phyloP scores from a whole-genome alignment of 352 stramenopile species.

The Phytophthora podocarpi region DNA sequence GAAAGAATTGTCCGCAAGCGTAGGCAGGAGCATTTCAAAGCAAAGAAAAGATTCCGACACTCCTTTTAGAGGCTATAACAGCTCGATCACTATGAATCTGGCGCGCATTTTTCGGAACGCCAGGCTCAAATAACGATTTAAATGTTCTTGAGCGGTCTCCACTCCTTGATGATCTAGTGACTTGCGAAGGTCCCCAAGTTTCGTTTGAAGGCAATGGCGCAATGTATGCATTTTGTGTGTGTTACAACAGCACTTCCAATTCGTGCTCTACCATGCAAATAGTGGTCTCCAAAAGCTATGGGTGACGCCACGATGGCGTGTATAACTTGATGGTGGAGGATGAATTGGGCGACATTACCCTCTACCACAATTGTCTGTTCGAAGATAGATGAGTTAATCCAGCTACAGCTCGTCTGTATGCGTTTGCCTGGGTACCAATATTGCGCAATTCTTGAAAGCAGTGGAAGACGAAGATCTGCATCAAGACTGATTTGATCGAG shows the following conservation, averaged over 20 bases:
- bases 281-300: too few relatives aligned
- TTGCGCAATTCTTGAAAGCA: background rate
- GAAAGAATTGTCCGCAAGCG: background rate
- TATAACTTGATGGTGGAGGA: background rate
- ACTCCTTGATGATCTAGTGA: background rate
- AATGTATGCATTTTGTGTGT: background rate
- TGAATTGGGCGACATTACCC: too few relatives aligned
- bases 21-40: background rate
- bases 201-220: background rate
- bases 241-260: too few relatives aligned
- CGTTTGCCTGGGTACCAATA: background rate
- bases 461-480: conserved; percentile 10
- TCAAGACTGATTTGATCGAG: conserved; percentile 19
- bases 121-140: background rate
- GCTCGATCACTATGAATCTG: conserved; percentile 1
- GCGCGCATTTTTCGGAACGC: conserved; percentile 5
- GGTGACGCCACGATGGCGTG: background rate
- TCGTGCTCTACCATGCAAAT: too few relatives aligned
- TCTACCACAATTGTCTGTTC: conserved; percentile 11
- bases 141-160: background rate
- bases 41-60: background rate
- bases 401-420: background rate
- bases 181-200: background rate
- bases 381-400: conserved; percentile 5
- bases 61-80: conserved; percentile 4